Evolutionary conservation across 371 early-diverging fungal species (phyloP).

Genomic region (Mortierella sp.): DNA sequence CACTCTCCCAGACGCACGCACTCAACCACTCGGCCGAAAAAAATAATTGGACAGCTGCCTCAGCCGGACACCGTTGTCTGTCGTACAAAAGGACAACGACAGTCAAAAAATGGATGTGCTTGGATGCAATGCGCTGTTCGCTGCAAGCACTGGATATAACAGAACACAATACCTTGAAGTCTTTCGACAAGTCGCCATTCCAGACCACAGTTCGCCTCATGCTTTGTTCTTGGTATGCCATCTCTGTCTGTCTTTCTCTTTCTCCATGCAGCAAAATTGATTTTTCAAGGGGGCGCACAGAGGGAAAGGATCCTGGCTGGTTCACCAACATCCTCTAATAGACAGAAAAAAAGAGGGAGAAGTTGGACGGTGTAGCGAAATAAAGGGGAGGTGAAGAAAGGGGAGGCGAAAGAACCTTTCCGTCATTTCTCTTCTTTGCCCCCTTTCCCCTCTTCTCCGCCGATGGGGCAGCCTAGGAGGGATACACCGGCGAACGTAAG

Average conservation of each 20-base stretch:
- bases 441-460: not conserved
- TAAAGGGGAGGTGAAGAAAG: not conserved
- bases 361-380: not conserved
- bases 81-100: not conserved
- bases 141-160: not conserved
- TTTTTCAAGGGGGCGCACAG: not conserved
- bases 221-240: not conserved
- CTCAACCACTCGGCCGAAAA: not conserved
- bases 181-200: not conserved
- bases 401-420: not conserved
- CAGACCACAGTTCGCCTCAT: not conserved
- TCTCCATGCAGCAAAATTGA: not conserved
- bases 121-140: not conserved
- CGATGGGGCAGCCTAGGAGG: not conserved
- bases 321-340: not conserved
- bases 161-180: not conserved
- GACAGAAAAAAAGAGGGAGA: not conserved
- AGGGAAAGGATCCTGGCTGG: not conserved
- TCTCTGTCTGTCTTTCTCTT: not conserved
- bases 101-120: not conserved
- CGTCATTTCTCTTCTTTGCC: not conserved
- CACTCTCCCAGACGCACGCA: not conserved
- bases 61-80: not conserved
- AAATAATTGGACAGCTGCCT: too few species aligned
- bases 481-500: not conserved